These are phyloP conservation scores for Pseudevernia furfuracea DNA, from an alignment of 495 filamentous ascomycete species.

Conservation along the genomic window DNA sequence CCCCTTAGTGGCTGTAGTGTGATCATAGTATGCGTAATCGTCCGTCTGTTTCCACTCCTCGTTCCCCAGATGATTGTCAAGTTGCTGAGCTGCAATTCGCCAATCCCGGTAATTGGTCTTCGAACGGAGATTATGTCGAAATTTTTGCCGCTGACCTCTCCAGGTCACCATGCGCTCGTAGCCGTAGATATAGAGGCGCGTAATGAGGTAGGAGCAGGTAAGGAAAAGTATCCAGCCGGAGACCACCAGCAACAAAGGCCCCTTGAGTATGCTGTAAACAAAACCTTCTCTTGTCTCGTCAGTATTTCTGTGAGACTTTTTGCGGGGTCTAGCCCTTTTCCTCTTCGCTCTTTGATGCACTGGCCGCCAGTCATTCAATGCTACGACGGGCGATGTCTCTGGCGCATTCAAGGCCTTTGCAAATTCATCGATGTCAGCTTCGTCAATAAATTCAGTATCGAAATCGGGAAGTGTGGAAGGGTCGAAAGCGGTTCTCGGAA, in stretches of 20 bases:
- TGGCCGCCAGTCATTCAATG: conserved; percentile 80
- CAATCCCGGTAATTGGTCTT: conserved; percentile 74
- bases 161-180: conserved; percentile 65
- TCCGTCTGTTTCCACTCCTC: conserved; percentile 79
- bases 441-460: conserved; percentile 57
- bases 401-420: conserved; percentile 45
- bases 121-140: conserved; percentile 61
- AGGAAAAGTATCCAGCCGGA: conserved; percentile 68
- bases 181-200: conserved; percentile 77
- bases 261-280: conserved; percentile 79
- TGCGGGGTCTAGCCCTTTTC: conserved; percentile 33
- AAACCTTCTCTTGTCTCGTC: conserved; percentile 95
- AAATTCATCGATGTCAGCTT: conserved; percentile 44
- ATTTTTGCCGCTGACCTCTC: conserved; percentile 58
- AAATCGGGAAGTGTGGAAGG: conserved; percentile 51
- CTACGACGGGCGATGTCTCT: conserved; percentile 49
- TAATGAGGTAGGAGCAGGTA: conserved; percentile 63
- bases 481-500: conserved; percentile 30
- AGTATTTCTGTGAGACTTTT: conserved; percentile 45
- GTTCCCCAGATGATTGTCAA: conserved; percentile 78
- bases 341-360: conserved; percentile 59
- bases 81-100: conserved; percentile 63
- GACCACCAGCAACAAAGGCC: conserved; percentile 77
- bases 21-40: conserved; percentile 93
- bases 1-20: conserved; percentile 67